These are phyloP conservation scores for Erysimum cheiri DNA, from an alignment of 441 rosid genomes.

Conservation along the genomic window DNA sequence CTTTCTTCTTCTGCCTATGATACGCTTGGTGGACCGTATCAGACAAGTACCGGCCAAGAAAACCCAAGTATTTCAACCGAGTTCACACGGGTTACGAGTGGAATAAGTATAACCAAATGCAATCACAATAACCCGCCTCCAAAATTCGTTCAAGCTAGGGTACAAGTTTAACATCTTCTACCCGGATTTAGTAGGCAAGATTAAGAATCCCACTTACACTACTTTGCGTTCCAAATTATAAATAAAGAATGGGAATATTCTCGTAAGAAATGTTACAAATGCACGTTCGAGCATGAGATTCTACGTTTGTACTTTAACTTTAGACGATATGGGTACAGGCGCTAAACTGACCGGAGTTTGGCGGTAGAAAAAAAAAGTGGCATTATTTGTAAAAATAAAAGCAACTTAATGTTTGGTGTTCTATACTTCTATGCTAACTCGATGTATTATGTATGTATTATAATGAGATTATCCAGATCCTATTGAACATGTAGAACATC, in stretches of 20 bases:
- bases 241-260: slow-evolving; percentile 97
- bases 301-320: slow-evolving; percentile 91
- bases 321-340: slow-evolving; percentile 81
- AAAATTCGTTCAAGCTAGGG: slow-evolving; percentile 82
- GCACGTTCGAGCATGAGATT: slow-evolving; percentile 89
- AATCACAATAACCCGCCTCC: slow-evolving; percentile 96
- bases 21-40: too few relatives aligned
- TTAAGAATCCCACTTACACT: slow-evolving; percentile 62
- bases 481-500: too few relatives aligned
- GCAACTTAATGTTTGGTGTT: too few relatives aligned
- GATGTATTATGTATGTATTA: too few relatives aligned
- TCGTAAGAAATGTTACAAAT: slow-evolving; percentile 85
- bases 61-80: slow-evolving; percentile 87
- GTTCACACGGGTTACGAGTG: slow-evolving; percentile 82
- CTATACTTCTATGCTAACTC: too few relatives aligned
- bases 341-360: slow-evolving; percentile 47
- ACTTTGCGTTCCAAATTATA: slow-evolving; percentile 66
- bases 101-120: slow-evolving; percentile 93
- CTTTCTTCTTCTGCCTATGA: too few relatives aligned
- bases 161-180: slow-evolving; percentile 92
- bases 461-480: too few relatives aligned
- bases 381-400: not conserved
- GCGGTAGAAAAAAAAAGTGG: not conserved
- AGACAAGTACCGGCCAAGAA: slow-evolving; percentile 90
- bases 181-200: slow-evolving; percentile 86